These are phyloP conservation scores for Pseudogymnoascus sp. DNA, from an alignment of 2,329 filamentous ascomycete species.

Conservation along the genomic window DNA sequence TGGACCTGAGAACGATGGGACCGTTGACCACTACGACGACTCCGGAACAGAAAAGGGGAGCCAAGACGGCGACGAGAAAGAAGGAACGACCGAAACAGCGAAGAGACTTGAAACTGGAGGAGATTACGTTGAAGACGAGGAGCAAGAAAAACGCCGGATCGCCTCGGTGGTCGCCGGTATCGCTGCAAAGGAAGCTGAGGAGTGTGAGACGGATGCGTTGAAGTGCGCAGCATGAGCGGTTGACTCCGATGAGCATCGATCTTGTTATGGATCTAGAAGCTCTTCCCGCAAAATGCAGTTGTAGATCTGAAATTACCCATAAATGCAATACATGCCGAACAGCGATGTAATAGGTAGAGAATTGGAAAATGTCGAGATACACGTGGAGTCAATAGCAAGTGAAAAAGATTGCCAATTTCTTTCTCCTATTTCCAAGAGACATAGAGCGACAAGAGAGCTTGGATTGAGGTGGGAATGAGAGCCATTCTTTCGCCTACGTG, in stretches of 20 bases:
- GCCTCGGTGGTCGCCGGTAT: constrained; percentile 4
- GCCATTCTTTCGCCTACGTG: not conserved
- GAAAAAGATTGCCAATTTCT: not conserved
- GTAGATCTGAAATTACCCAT: constrained; percentile 6
- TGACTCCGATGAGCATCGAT: not conserved
- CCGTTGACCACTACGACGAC: not conserved
- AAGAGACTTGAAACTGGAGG: not conserved
- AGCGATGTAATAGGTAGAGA: not conserved
- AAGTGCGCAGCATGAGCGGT: not conserved
- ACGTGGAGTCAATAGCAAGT: not conserved
- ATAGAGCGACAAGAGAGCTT: not conserved
- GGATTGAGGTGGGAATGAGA: not conserved
- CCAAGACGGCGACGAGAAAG: not conserved
- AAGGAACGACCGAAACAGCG: not conserved
- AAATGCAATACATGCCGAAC: not conserved
- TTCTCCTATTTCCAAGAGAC: not conserved
- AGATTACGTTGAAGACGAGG: not conserved
- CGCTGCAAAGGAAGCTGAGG: constrained; percentile 8
- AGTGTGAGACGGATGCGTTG: not conserved
- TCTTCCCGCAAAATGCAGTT: not conserved
- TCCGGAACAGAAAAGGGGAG: not conserved
- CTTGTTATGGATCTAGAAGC: not conserved
- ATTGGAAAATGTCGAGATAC: not conserved
- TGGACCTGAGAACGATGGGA: constrained; percentile 19
- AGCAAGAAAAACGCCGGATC: not conserved